These are phyloP conservation scores for Murraya koenigii DNA, from an alignment of 345 rosid species.

Conservation along the genomic window DNA sequence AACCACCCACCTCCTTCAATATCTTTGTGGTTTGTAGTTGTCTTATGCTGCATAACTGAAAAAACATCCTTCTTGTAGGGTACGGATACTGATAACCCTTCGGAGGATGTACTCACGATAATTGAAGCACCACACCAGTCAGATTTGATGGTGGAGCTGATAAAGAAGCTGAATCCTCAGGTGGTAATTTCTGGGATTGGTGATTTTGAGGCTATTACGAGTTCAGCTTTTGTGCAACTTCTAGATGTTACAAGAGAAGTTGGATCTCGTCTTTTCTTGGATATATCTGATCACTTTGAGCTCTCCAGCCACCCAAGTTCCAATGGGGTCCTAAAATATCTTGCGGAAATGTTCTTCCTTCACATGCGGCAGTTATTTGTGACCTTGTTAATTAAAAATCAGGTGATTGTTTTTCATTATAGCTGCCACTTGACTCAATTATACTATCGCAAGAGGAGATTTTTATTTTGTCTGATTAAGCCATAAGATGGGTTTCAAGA, in stretches of 20 bases:
- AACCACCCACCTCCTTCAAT: too few relatives aligned
- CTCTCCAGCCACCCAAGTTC: constrained; percentile 89
- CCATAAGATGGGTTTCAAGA: constrained; percentile 5
- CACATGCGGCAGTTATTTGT: constrained; percentile 80
- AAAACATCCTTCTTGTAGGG: constrained; percentile 33
- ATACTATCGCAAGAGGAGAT: neutral
- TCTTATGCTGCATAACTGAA: neutral
- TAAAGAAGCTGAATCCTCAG: constrained; percentile 88
- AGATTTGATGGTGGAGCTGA: constrained; percentile 83
- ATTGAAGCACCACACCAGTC: constrained; percentile 95
- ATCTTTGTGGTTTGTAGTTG: neutral
- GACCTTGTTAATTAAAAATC: constrained; percentile 89
- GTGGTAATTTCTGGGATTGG: constrained; percentile 86
- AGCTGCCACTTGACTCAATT: neutral
- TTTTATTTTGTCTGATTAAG: constrained; percentile 13
- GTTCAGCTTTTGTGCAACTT: constrained; percentile 84
- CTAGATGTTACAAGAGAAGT: constrained; percentile 73
- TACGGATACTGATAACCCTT: constrained; percentile 37
- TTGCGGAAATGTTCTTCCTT: constrained; percentile 65
- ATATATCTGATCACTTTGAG: constrained; percentile 95
- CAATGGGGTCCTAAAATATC: constrained; percentile 80
- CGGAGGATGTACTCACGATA: constrained; percentile 66
- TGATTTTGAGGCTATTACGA: constrained; percentile 84
- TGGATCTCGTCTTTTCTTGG: constrained; percentile 77
- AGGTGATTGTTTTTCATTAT: constrained; percentile 40